Percentiles rank a stretch among this genome's conserved stretches.
Evolutionary conservation across 495 filamentous ascomycete species (phyloP).

Genomic region (Neurospora sp.): DNA sequence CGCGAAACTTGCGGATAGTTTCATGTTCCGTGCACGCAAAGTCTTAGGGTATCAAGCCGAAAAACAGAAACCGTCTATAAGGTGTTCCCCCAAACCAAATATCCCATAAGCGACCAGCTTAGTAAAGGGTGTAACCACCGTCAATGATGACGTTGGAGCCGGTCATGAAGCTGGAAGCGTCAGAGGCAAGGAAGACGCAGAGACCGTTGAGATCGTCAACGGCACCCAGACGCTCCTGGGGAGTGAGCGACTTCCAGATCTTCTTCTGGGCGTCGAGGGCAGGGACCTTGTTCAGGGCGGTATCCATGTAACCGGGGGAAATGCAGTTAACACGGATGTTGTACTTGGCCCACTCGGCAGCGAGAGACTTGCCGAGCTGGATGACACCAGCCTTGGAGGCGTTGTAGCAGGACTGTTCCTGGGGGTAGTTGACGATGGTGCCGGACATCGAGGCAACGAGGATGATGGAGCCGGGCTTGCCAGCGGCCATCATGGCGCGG

Average conservation of each 20-base stretch:
- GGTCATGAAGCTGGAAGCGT: conserved; percentile 67
- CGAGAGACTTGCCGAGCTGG: conserved; percentile 64
- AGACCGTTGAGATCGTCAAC: conserved; percentile 71
- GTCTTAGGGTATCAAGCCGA: background rate
- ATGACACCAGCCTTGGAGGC: conserved; percentile 72
- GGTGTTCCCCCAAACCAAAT: background rate
- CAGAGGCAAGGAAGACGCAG: conserved; percentile 66
- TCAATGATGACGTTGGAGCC: conserved; percentile 68
- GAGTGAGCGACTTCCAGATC: conserved; percentile 68
- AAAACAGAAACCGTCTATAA: background rate
- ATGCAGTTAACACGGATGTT: conserved; percentile 69
- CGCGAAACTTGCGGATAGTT: too few relatives aligned
- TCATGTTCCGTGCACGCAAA: background rate
- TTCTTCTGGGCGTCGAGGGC: conserved; percentile 66
- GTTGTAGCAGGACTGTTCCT: conserved; percentile 71
- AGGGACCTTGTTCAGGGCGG: conserved; percentile 60
- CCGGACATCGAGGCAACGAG: conserved; percentile 72
- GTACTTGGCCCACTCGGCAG: conserved; percentile 70
- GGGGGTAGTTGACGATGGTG: conserved; percentile 67
- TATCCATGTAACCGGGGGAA: conserved; percentile 75
- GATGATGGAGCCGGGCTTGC: conserved; percentile 59
- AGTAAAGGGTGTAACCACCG: conserved; percentile 45
- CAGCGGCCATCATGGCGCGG: conserved; percentile 52
- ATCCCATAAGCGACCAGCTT: conserved; percentile 6
- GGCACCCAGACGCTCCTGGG: conserved; percentile 58